Evolutionary conservation across 1,284 basidiomycete species (phyloP), one percentile per base, ranked within the genome.

Genomic region (Ganoderma lingzhi): DNA sequence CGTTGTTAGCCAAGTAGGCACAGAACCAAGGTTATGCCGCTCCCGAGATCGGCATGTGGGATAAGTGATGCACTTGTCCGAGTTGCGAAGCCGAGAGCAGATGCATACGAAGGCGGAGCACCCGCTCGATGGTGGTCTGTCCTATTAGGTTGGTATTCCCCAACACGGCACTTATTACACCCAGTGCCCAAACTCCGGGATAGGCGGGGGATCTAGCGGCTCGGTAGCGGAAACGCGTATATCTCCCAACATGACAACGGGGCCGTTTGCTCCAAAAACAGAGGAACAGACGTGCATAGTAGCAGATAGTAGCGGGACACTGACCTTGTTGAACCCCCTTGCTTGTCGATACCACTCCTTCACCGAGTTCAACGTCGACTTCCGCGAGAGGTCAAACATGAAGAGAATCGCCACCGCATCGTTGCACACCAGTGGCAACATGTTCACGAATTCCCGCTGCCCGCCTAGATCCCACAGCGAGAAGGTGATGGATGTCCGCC

Each of bases 321-420:
- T 62, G 68, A 95, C 96, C 88, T 98, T 99, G 85, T 99, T 99
- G 84, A 99, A 99, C 9, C 97, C 97, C 74, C 97, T 86, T 59
- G 96, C 96, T 85, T 99, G 97, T 77, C 97, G 88, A 86, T 99
- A 99, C 97, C 97, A 99, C 82, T 99, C 97, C 82, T 99, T 99
- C 77, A 99, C 95, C 68, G 94, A 96, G 82, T 99, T 99, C 72
- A 99, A 83, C 53, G 97, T 99, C 64, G 94, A 95, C 83, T 99
- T 99, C 76, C 97, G 90, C 67, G 96, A 96, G 62, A 99, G 87
- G 84, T 99, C 97, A 80, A 99, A 99, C 97, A 99, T 99, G 91
- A 99, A 99, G 53, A 99, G 87, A 78, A 99, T 98, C 41, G 97
- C 97, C 62, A 99, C 96, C 10, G 97, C 97, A 78, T 99, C 97